These are phyloP conservation scores for Stylonectria norvegica DNA, from an alignment of 2,329 filamentous ascomycete species.

Conservation along the genomic window DNA sequence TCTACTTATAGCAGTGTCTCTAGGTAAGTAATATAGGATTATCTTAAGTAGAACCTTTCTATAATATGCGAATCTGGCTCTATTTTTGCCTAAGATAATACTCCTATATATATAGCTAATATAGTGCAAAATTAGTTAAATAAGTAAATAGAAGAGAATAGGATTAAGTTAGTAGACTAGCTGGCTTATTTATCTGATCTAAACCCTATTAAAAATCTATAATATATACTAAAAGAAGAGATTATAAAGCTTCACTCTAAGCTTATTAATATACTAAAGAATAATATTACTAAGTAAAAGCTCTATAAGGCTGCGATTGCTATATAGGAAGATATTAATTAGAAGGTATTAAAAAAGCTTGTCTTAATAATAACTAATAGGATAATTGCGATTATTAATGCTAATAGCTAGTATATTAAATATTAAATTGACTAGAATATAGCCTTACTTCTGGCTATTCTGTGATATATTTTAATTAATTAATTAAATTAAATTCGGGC, in stretches of 20 bases:
- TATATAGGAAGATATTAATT: conserved; percentile 6
- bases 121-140: conserved; percentile 6
- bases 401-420: conserved; percentile 7
- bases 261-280: conserved; percentile 3
- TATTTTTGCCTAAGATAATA: conserved; percentile 12
- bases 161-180: conserved; percentile 3
- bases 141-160: conserved; percentile 3
- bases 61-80: conserved; percentile 9
- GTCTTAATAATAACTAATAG: conserved; percentile 1
- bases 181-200: conserved; percentile 10
- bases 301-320: conserved; percentile 1
- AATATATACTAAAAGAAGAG: conserved; percentile 9
- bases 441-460: background rate
- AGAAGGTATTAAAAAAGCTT: conserved; percentile 4
- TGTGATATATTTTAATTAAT: background rate
- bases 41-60: conserved; percentile 6
- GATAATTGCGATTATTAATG: background rate
- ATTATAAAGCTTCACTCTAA: conserved; percentile 6
- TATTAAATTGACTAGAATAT: conserved; percentile 2
- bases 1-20: conserved; percentile 3
- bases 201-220: conserved; percentile 13
- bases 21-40: conserved; percentile 3
- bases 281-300: background rate
- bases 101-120: conserved; percentile 1
- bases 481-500: background rate